phyloP scores from a whole-genome alignment of 768 basidiomycete species.

The Mycena haematopus region DNA sequence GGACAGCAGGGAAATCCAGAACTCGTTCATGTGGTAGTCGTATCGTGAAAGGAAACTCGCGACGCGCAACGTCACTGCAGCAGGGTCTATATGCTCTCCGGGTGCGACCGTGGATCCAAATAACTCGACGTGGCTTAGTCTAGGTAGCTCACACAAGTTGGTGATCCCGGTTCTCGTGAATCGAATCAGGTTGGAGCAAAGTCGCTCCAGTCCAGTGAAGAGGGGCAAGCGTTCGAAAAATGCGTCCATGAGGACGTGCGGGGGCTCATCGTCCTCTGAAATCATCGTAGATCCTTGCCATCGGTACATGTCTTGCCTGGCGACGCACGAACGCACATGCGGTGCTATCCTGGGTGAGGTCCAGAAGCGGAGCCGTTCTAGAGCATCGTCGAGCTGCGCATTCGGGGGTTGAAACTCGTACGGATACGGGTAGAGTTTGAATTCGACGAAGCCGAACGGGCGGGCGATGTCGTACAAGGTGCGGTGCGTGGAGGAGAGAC shows the following conservation, averaged over 20 bases:
- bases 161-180: neutral
- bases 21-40: neutral
- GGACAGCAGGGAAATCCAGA: neutral
- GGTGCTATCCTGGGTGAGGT: neutral
- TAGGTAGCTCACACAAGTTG: neutral
- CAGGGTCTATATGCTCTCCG: neutral
- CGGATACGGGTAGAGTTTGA: neutral
- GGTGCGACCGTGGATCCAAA: neutral
- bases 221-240: slow-evolving; percentile 6
- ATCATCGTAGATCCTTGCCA: neutral
- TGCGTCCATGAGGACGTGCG: neutral
- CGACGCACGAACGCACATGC: neutral
- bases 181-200: neutral
- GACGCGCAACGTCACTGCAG: neutral
- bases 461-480: neutral
- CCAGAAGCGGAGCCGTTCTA: neutral
- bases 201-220: neutral
- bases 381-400: neutral
- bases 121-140: neutral
- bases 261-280: neutral
- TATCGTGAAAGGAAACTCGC: neutral
- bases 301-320: neutral
- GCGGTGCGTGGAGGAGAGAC: neutral
- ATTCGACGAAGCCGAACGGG: neutral
- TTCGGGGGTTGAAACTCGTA: neutral